A percentile compares a stretch with the other conserved stretches of the same genome.
These are phyloP conservation scores for Fusarium illudens DNA, from an alignment of 2,329 filamentous ascomycete genomes.

Conservation along the genomic window DNA sequence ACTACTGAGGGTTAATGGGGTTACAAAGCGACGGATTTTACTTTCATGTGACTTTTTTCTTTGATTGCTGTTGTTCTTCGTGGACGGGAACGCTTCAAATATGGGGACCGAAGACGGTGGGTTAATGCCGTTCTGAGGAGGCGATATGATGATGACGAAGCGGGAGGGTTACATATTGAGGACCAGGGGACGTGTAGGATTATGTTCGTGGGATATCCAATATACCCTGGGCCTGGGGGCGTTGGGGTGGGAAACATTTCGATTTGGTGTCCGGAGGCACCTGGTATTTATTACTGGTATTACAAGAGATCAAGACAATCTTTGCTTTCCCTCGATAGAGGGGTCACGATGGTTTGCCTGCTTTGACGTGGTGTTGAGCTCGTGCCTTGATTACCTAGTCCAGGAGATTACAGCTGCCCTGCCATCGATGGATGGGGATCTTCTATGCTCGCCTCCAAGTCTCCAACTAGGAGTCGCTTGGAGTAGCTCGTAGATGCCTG, in stretches of 20 bases:
- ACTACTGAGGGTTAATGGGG: slow-evolving; percentile 15
- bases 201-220: slow-evolving; percentile 40
- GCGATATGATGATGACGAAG: slow-evolving; percentile 16
- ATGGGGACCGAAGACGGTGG: not conserved
- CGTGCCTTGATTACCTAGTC: not conserved
- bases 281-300: slow-evolving; percentile 6
- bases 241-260: slow-evolving; percentile 37
- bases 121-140: slow-evolving; percentile 9
- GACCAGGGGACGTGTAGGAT: slow-evolving; percentile 29
- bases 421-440: not conserved
- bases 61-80: not conserved
- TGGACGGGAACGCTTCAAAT: not conserved
- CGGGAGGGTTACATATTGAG: not conserved
- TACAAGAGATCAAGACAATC: slow-evolving; percentile 14
- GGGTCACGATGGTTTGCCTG: not conserved
- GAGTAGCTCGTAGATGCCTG: not conserved
- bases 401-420: not conserved
- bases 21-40: slow-evolving; percentile 12
- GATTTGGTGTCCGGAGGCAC: slow-evolving; percentile 14
- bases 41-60: not conserved
- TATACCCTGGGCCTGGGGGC: slow-evolving; percentile 42
- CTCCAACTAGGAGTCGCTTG: not conserved
- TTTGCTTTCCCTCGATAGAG: slow-evolving; percentile 11
- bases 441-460: not conserved
- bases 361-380: not conserved